phyloP scores from a whole-genome alignment of 2,329 filamentous ascomycete genomes.

The Penicillium sp. region DNA sequence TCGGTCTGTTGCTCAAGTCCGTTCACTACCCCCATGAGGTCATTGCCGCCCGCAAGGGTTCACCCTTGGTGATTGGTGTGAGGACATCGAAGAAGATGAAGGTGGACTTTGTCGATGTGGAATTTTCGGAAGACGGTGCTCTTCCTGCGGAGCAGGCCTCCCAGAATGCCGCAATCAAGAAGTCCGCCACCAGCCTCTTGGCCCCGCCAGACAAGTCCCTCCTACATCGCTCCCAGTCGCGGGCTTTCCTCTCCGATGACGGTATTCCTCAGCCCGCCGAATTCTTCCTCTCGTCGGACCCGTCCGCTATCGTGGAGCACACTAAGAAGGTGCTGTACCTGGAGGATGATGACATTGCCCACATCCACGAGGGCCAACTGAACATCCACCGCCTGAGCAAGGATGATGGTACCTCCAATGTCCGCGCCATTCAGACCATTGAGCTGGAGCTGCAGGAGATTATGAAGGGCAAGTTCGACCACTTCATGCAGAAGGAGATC shows the following conservation, averaged over 20 bases:
- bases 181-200: constrained; percentile 71
- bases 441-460: constrained; percentile 99
- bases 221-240: constrained; percentile 95
- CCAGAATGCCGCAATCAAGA: constrained; percentile 96
- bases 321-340: constrained; percentile 99
- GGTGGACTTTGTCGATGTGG: constrained; percentile 99
- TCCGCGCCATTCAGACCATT: constrained; percentile 96
- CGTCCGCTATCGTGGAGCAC: constrained; percentile 97
- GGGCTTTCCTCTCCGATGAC: constrained; percentile 98
- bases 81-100: constrained; percentile 99
- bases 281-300: constrained; percentile 98
- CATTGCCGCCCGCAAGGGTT: constrained; percentile 97
- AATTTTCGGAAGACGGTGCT: constrained; percentile 85
- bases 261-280: constrained; percentile 97
- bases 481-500: constrained; percentile 99
- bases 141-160: constrained; percentile 92
- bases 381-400: constrained; percentile 99
- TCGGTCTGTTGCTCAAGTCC: constrained; percentile 95
- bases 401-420: constrained; percentile 93
- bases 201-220: constrained; percentile 96
- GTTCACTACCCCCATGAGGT: constrained; percentile 98
- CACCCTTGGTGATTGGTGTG: constrained; percentile 94
- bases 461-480: constrained; percentile 99
- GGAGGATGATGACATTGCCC: constrained; percentile 98
- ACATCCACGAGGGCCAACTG: constrained; percentile 97